Conservation (phyloP, 805 yeast genomes). For the Ogataea paradorogensis region DNA sequence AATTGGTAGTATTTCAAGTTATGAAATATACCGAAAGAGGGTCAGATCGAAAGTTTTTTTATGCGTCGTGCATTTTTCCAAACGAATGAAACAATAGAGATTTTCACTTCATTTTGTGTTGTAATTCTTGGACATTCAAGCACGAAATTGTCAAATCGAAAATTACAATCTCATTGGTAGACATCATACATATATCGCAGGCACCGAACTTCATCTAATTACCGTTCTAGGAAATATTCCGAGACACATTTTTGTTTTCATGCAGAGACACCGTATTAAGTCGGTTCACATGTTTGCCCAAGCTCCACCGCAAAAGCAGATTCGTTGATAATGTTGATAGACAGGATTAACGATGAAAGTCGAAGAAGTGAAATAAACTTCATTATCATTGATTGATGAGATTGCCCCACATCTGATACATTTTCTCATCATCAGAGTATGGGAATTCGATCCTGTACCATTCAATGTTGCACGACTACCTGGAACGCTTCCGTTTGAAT, state of each 20-base stretch:
- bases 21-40: neutral
- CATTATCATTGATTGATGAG: slow-evolving; percentile 34
- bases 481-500: slow-evolving; percentile 2
- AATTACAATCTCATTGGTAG: neutral
- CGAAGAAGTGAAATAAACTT: slow-evolving; percentile 26
- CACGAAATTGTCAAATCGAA: no score
- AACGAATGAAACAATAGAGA: slow-evolving; percentile 1
- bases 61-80: slow-evolving; percentile 1
- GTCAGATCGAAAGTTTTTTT: neutral
- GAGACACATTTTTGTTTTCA: no score
- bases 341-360: slow-evolving; percentile 31
- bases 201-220: neutral
- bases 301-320: slow-evolving; percentile 75
- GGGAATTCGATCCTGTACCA: slow-evolving; percentile 5
- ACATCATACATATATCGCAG: neutral
- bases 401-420: slow-evolving; percentile 36
- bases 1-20: neutral
- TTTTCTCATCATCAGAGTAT: slow-evolving; percentile 27
- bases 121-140: no score
- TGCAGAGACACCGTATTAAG: no score
- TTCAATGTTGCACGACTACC: slow-evolving; percentile 5
- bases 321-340: slow-evolving; percentile 47
- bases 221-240: slow-evolving; percentile 3
- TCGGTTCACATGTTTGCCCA: slow-evolving; percentile 51
- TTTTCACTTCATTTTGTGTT: neutral